Evolutionary conservation across 148 eudicot genomes (phyloP).

Genomic region (Camellia japonica): DNA sequence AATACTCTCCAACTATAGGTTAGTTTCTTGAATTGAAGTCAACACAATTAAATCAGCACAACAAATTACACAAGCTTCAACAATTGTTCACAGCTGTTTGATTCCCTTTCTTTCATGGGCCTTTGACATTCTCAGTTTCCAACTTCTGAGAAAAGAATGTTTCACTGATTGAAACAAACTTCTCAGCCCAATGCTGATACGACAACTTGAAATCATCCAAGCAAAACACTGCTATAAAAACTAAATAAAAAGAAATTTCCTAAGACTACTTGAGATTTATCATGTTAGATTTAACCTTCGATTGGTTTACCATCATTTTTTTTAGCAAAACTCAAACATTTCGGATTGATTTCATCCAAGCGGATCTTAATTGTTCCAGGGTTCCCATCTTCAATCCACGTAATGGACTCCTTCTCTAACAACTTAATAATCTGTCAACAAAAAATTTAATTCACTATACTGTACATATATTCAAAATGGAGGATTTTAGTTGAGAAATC

Average conservation of each 20-base stretch:
- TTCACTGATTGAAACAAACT: not conserved
- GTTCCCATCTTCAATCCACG: slow-evolving; percentile 36
- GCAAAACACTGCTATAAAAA: not conserved
- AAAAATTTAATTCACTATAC: too few species aligned
- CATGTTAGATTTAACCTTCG: not conserved
- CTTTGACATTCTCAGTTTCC: too few species aligned
- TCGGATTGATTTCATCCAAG: slow-evolving; percentile 36
- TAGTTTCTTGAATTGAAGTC: too few species aligned
- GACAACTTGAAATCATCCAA: not conserved
- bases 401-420: slow-evolving; percentile 36
- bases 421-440: slow-evolving; percentile 31
- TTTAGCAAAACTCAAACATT: slow-evolving; percentile 24
- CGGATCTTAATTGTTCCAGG: slow-evolving; percentile 24
- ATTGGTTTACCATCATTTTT: slow-evolving; percentile 4
- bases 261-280: not conserved
- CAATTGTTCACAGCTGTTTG: too few species aligned
- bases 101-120: not conserved
- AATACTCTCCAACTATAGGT: too few species aligned
- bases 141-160: not conserved
- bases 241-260: not conserved
- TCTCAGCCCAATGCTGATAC: not conserved
- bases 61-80: too few species aligned
- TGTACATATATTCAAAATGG: too few species aligned
- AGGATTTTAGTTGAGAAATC: not conserved
- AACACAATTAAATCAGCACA: too few species aligned